Evolutionary conservation across 768 basidiomycete genomes (phyloP).

Genomic region (Boletus sp.): DNA sequence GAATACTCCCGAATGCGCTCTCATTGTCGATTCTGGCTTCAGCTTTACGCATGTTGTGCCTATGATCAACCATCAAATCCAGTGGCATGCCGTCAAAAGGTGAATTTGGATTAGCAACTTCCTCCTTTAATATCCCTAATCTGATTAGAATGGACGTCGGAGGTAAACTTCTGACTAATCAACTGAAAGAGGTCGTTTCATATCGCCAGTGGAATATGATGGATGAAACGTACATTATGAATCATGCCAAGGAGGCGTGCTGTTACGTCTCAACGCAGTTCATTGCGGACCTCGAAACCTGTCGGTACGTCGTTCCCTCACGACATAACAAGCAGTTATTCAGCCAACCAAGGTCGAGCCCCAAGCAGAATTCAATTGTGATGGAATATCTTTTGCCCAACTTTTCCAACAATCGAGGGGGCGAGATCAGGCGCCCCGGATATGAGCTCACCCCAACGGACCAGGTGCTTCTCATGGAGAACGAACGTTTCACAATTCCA

Average conservation of each 20-base stretch:
- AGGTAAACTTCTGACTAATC: constrained; percentile 93
- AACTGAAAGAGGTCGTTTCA: constrained; percentile 89
- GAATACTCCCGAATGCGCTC: constrained; percentile 68
- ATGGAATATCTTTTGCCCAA: constrained; percentile 92
- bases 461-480: constrained; percentile 81
- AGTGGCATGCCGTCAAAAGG: constrained; percentile 85
- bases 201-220: constrained; percentile 99
- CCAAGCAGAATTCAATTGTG: constrained; percentile 63
- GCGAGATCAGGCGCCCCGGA: constrained; percentile 51
- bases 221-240: constrained; percentile 93
- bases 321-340: constrained; percentile 13
- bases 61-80: constrained; percentile 65
- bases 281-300: constrained; percentile 67
- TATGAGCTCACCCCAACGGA: constrained; percentile 54
- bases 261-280: constrained; percentile 82
- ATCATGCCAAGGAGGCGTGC: constrained; percentile 86
- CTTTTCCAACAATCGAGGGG: constrained; percentile 63
- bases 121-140: constrained; percentile 15
- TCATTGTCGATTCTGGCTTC: constrained; percentile 89
- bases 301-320: constrained; percentile 56
- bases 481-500: constrained; percentile 90
- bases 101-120: constrained; percentile 29
- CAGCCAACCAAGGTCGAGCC: constrained; percentile 43
- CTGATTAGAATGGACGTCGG: constrained; percentile 82
- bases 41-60: constrained; percentile 94